Conservation (phyloP, 768 basidiomycete species). For the Trametes elegans region DNA sequence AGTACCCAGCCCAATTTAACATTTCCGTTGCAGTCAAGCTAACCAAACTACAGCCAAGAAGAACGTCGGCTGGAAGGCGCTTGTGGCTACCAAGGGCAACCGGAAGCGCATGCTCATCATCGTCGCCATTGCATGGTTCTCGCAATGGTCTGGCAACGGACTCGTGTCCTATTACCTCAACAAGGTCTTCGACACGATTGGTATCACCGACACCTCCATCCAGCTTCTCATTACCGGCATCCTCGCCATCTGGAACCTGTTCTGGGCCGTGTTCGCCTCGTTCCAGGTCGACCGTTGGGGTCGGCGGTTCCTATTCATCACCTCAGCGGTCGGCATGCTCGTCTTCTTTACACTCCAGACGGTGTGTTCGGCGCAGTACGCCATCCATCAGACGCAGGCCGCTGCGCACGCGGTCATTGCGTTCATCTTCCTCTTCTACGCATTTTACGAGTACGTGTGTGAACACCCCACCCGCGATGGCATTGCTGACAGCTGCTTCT, state of each 20-base stretch:
- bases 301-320: conserved; percentile 68
- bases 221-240: conserved; percentile 83
- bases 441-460: conserved; percentile 63
- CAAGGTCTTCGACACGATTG: conserved; percentile 66
- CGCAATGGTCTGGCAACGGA: conserved; percentile 84
- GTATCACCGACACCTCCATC: conserved; percentile 56
- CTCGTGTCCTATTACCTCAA: conserved; percentile 83
- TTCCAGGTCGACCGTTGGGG: conserved; percentile 64
- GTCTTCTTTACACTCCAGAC: conserved; percentile 70
- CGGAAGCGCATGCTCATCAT: conserved; percentile 75
- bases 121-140: conserved; percentile 77
- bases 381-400: conserved; percentile 35
- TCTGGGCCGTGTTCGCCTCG: conserved; percentile 57
- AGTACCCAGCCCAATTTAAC: too few relatives aligned
- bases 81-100: conserved; percentile 69
- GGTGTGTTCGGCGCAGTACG: conserved; percentile 58
- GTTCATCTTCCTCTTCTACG: conserved; percentile 83
- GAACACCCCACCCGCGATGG: neutral
- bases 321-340: conserved; percentile 56
- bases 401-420: conserved; percentile 75
- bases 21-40: too few relatives aligned
- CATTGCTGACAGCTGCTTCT: neutral
- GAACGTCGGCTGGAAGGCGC: conserved; percentile 67
- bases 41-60: conserved; percentile 38
- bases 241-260: conserved; percentile 79